Base-by-base conservation (phyloP, 2,329 filamentous ascomycete genomes). In the Phyllosticta capitalensis region DNA sequence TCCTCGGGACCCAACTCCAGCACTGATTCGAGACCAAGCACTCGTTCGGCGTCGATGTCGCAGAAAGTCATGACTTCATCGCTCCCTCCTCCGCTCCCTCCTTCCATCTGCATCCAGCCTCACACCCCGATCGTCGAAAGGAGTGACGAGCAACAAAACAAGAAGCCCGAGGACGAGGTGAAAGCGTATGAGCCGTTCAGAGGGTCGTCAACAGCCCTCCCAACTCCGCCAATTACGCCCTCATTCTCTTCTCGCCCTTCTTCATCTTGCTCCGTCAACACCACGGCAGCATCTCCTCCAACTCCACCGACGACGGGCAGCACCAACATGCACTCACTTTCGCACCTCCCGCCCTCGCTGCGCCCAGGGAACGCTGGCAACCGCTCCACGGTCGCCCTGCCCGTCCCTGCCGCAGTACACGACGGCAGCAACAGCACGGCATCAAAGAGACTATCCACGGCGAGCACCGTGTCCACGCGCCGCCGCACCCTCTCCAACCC, bases 51-150 rank as follows among this genome's bases (percentile, higher is more conserved):
- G 50, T 21, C 14, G 50, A 52, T 9, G 19, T 22, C 20, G 50
- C 20, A 52, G 9, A 52, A 52, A 19, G 20, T 21, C 12, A 24
- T 22, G 50, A 22, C 56, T 19, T 45, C 17, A 19, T 45, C 38
- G 14, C 38, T 45, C 4, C 38, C 38, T 7, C 38, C 38, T 45
- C 38, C 38, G 38, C 14, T n/a, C 30, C 51, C 56, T 19, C 56
- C 56, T 20, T 28, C 56, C 52, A 59, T 59, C 38, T 54, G 53
- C 38, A 45, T 59, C 33, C 51, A 59, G 56, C 53, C 52, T 38
- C 56, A 52, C 22, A 49, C 51, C 9, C 56, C 56, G 9, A 24
- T 30, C 21, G 56, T 48, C 17, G 33, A 33, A 5, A 28, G 20
- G n/a, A 12, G 12, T 14, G 50, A 56, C 17, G 55, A 33, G 5